Conservation (phyloP, 768 basidiomycete species). For the Agaricus blazei region DNA sequence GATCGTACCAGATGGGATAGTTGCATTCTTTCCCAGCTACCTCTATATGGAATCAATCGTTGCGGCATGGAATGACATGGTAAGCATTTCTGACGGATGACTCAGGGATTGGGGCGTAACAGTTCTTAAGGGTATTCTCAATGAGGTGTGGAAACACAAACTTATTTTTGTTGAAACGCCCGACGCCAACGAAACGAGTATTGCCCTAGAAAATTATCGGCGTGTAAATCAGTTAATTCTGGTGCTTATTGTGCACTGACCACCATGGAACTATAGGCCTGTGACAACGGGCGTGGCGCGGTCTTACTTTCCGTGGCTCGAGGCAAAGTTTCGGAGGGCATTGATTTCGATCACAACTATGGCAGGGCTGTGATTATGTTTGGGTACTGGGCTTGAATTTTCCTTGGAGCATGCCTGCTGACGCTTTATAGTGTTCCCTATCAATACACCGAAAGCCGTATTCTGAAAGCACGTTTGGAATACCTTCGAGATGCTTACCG, state of each 20-base stretch:
- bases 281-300: constrained; percentile 96
- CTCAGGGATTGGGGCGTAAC: neutral
- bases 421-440: constrained; percentile 69
- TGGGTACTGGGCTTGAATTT: constrained; percentile 49
- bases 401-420: constrained; percentile 12
- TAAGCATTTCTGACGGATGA: constrained; percentile 30
- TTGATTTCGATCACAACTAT: constrained; percentile 99
- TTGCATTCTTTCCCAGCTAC: constrained; percentile 98
- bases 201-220: constrained; percentile 95
- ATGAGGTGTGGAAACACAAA: constrained; percentile 99
- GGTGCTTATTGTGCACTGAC: neutral
- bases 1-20: constrained; percentile 96
- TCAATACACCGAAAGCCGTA: constrained; percentile 97
- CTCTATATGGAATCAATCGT: constrained; percentile 99
- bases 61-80: constrained; percentile 99
- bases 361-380: constrained; percentile 99
- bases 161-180: constrained; percentile 99
- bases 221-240: constrained; percentile 43
- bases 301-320: constrained; percentile 95
- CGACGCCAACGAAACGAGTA: constrained; percentile 97
- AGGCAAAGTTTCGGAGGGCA: constrained; percentile 99
- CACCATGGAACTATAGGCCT: constrained; percentile 58
- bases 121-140: constrained; percentile 79
- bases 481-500: constrained; percentile 98
- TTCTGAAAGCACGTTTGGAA: constrained; percentile 93